phyloP scores from a whole-genome alignment of 1,139 yeast species.

The Pichia kudriavzevii region DNA sequence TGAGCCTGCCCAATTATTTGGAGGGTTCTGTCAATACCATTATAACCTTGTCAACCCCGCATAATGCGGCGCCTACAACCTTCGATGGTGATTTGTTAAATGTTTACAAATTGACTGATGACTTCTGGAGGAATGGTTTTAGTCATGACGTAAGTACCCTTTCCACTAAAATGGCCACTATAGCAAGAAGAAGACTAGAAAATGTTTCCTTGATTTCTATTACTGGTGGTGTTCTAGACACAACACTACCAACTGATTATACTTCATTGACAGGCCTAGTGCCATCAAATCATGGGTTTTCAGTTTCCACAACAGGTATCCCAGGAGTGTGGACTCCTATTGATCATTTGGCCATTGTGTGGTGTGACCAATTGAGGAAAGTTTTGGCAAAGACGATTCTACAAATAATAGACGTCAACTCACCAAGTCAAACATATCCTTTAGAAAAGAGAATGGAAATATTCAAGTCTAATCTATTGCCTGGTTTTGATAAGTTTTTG shows the following conservation, averaged over 20 bases:
- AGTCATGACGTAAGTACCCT: constrained; percentile 12
- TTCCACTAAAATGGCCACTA: constrained; percentile 19
- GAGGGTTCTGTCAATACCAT: constrained; percentile 74
- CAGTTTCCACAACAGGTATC: constrained; percentile 78
- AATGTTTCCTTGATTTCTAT: constrained; percentile 63
- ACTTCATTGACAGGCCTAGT: constrained; percentile 67
- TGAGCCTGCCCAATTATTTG: constrained; percentile 68
- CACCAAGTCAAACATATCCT: constrained; percentile 41
- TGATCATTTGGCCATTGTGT: constrained; percentile 91
- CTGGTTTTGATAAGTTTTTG: constrained; percentile 37
- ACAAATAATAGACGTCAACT: constrained; percentile 44
- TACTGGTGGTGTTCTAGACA: constrained; percentile 85
- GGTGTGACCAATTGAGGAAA: constrained; percentile 87
- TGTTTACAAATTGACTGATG: constrained; percentile 67
- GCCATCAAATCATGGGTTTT: constrained; percentile 71
- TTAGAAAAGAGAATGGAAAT: constrained; percentile 50
- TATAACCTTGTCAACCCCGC: constrained; percentile 86
- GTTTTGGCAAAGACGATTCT: constrained; percentile 54
- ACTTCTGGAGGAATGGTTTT: constrained; percentile 71
- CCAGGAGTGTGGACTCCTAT: constrained; percentile 93
- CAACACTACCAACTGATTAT: constrained; percentile 87
- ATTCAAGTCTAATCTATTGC: constrained; percentile 43
- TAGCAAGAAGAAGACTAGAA: constrained; percentile 36
- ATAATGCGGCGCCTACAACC: constrained; percentile 88
- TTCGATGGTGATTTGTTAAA: constrained; percentile 83